Evolutionary conservation across 1,284 basidiomycete species (phyloP).

Genomic region (Rhodotorula sp.): DNA sequence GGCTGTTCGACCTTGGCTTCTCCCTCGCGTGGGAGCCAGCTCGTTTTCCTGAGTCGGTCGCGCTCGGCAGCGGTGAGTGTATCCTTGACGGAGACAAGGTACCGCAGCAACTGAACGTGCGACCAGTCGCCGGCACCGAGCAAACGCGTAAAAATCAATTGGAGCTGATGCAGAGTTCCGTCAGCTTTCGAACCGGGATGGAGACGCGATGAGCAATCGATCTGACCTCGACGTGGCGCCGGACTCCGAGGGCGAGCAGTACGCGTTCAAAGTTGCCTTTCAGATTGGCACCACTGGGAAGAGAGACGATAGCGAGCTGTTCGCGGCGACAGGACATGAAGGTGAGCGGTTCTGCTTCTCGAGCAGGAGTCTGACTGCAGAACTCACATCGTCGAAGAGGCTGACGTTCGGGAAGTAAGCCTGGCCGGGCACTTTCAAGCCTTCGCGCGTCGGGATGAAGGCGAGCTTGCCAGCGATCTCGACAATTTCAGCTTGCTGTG

Average conservation of each 20-base stretch:
- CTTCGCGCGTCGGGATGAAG: conserved; percentile 60
- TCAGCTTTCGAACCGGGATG: background rate
- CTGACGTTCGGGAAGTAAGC: conserved; percentile 86
- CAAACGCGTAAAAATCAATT: conserved; percentile 52
- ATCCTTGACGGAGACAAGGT: conserved; percentile 53
- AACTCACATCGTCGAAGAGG: conserved; percentile 68
- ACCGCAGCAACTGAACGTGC: conserved; percentile 50
- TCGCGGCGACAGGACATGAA: background rate
- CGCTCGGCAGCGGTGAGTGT: conserved; percentile 68
- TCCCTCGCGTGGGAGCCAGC: conserved; percentile 72
- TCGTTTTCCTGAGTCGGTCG: conserved; percentile 70
- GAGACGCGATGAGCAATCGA: conserved; percentile 60
- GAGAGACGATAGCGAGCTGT: conserved; percentile 58
- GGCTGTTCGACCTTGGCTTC: conserved; percentile 40
- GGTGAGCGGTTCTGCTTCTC: background rate
- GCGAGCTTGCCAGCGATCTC: conserved; percentile 61
- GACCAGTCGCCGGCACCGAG: conserved; percentile 51
- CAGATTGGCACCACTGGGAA: conserved; percentile 66
- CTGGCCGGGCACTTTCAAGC: conserved; percentile 59
- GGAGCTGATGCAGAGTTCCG: conserved; percentile 34
- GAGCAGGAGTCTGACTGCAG: too few species aligned
- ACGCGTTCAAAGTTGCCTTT: conserved; percentile 77
- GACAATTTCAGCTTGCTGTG: conserved; percentile 61
- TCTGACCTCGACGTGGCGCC: conserved; percentile 91
- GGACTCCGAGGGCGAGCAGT: conserved; percentile 74